Evolutionary conservation across 495 filamentous ascomycete species (phyloP).

Genomic region (Penicillium lagena): DNA sequence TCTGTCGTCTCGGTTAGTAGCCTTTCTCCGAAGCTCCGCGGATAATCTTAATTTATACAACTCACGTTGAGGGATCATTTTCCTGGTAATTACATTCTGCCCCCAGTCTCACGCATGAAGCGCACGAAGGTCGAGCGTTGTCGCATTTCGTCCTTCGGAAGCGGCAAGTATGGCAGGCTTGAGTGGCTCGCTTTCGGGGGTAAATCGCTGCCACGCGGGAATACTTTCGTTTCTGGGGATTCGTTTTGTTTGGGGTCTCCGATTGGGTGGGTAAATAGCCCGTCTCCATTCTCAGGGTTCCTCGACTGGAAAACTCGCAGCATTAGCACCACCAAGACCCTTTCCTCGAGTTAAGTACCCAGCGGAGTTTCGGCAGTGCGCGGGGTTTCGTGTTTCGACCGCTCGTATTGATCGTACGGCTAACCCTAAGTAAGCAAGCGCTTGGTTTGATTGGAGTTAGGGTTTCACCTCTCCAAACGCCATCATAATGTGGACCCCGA

Average conservation of each 20-base stretch:
- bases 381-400: background rate
- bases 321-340: background rate
- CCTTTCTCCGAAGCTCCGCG: no score
- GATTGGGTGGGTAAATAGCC: background rate
- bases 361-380: slow-evolving; percentile 4
- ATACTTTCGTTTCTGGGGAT: slow-evolving; percentile 2
- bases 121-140: slow-evolving; percentile 5
- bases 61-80: background rate
- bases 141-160: slow-evolving; percentile 5
- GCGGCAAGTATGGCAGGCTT: slow-evolving; percentile 8
- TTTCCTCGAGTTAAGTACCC: background rate
- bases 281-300: background rate
- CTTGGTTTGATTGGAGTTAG: no score
- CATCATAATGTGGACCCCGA: no score
- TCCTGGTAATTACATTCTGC: slow-evolving; percentile 4
- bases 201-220: slow-evolving; percentile 3
- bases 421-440: no score
- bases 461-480: no score
- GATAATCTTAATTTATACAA: no score
- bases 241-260: background rate
- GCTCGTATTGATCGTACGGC: no score
- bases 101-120: slow-evolving; percentile 3
- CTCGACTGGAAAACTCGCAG: no score
- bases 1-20: slow-evolving; percentile 3
- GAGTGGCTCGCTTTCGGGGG: slow-evolving; percentile 7